These are phyloP conservation scores for Carpinus fangiana DNA, from an alignment of 306 rosid genomes.

Conservation along the genomic window DNA sequence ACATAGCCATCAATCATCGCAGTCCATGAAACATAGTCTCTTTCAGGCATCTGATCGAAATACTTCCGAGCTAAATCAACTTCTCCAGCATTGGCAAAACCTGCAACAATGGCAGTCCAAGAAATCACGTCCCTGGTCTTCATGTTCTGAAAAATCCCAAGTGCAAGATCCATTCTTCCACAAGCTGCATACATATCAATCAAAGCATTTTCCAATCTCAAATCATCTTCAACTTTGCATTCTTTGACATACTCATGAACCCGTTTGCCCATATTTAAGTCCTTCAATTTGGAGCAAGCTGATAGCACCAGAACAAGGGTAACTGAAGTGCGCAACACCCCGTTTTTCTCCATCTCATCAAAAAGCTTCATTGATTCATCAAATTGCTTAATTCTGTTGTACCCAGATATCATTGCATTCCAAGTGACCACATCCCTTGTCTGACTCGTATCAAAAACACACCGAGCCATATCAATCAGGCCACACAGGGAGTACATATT, in stretches of 20 bases:
- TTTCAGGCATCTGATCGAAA: constrained; percentile 70
- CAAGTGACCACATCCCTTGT: constrained; percentile 72
- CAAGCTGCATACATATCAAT: constrained; percentile 79
- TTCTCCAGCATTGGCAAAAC: constrained; percentile 57
- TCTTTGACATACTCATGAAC: constrained; percentile 43
- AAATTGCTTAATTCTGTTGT: constrained; percentile 58
- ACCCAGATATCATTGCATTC: constrained; percentile 80
- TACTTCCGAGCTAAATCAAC: constrained; percentile 65
- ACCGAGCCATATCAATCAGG: constrained; percentile 55
- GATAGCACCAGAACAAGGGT: constrained; percentile 74
- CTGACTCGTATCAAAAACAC: constrained; percentile 50
- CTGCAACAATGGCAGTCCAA: constrained; percentile 78
- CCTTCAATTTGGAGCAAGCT: constrained; percentile 78
- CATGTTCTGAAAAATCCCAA: constrained; percentile 59
- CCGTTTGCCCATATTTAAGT: constrained; percentile 61
- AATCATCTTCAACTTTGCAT: constrained; percentile 45
- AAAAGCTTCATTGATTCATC: constrained; percentile 68
- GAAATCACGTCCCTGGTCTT: constrained; percentile 78
- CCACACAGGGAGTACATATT: constrained; percentile 61
- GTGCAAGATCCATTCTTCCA: constrained; percentile 67
- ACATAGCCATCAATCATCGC: constrained; percentile 86
- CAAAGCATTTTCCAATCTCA: constrained; percentile 69
- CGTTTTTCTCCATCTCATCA: constrained; percentile 53
- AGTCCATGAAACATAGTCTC: constrained; percentile 87
- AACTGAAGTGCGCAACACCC: constrained; percentile 66